Base-by-base conservation (phyloP, 164 flowering plant species). In the Vitis rupestris region DNA sequence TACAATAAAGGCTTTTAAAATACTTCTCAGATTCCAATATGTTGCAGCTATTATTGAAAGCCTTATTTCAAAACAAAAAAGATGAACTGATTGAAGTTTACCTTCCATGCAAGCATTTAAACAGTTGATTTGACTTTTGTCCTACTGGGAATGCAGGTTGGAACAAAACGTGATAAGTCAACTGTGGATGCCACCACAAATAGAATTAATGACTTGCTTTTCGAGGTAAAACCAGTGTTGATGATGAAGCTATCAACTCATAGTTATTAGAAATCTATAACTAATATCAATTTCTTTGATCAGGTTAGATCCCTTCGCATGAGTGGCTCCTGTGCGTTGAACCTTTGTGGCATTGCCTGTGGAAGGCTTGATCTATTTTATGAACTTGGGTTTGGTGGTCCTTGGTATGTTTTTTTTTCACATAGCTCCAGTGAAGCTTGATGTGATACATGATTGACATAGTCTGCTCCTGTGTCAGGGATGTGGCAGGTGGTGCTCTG, bases 301-400 rank as follows among this genome's bases (percentile, higher is more conserved):
- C 86, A 95, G 99, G 98, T 93, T 78, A 84, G 98, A 76, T 93
- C 97, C 12, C 61, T 89, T 56, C 80, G 91, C 61, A 96, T 93
- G 97, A 78, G 83, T 77, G 99, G 98, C 62, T 96, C 99, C 3
- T 96, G 98, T 82, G 98, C 99, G 17, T 72, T 96, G 74, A 84
- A 92, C 73, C 92, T 96, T 9, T 92, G 99, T 74, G 93, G 97
- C 58, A 67, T 95, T 76, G 98, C 99, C 29, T 90, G 97, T 76
- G 98, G 98, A 81, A 84, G 99, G 78, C 66, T 89, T 70, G 99
- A 96, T 70, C 72, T 96, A 52, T 87, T 83, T 75, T 96, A 89
- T 67, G 89, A 86, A 76, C 68, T 77, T 54, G 97, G 97, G 44
- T 93, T 77, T 73, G 99, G 99, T 3, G 99, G 98, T 74, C 97